phyloP scores from a whole-genome alignment of 1,284 basidiomycete genomes.

The Mycena citricolor region DNA sequence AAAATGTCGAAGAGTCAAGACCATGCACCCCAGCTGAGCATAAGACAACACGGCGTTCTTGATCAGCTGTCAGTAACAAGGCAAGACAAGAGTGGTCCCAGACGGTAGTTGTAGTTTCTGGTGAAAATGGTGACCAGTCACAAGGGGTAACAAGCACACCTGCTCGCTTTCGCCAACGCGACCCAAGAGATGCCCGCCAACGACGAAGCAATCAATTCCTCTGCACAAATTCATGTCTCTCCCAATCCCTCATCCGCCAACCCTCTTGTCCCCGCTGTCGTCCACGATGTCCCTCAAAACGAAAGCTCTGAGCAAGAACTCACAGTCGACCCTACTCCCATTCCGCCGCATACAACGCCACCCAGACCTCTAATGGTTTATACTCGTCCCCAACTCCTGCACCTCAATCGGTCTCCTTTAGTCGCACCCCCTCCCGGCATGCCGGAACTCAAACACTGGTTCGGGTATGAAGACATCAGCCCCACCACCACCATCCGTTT shows the following conservation, averaged over 20 bases:
- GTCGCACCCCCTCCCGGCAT: constrained; percentile 70
- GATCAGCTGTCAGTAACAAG: neutral
- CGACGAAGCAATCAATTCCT: constrained; percentile 16
- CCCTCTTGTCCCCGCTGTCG: constrained; percentile 34
- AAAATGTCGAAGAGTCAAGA: constrained; percentile 68
- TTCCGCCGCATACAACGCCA: constrained; percentile 30
- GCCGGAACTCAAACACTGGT: constrained; percentile 84
- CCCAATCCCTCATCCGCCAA: constrained; percentile 8
- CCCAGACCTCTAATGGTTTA: constrained; percentile 56
- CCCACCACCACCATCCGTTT: constrained; percentile 23
- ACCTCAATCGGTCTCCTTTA: constrained; percentile 73
- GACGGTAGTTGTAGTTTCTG: neutral
- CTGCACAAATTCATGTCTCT: constrained; percentile 11
- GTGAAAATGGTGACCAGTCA: neutral
- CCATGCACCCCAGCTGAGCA: neutral
- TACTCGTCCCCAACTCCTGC: constrained; percentile 64
- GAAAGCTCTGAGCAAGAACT: constrained; percentile 30
- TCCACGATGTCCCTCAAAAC: constrained; percentile 38
- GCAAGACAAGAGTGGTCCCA: neutral
- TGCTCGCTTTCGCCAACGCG: constrained; percentile 4
- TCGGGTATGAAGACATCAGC: constrained; percentile 63
- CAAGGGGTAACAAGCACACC: neutral
- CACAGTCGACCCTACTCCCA: too few relatives aligned
- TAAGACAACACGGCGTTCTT: neutral
- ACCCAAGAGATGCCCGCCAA: constrained; percentile 16